Evolutionary conservation across 768 basidiomycete species (phyloP).

Genomic region (Xerocomus spinulosus): DNA sequence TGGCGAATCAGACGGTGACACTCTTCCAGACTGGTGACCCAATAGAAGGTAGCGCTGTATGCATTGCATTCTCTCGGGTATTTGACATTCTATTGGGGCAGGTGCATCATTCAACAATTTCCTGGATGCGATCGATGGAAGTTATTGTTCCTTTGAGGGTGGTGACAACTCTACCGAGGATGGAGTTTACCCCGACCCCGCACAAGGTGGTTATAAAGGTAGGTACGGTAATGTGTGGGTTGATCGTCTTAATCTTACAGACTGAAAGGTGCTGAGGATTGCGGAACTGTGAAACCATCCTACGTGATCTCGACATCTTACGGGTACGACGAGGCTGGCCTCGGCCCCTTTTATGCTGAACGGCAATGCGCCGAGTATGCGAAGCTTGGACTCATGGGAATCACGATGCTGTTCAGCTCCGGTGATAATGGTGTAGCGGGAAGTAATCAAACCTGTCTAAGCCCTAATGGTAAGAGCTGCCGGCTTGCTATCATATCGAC

Average conservation of each 20-base stretch:
- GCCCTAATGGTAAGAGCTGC: constrained; percentile 17
- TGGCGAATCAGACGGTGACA: constrained; percentile 24
- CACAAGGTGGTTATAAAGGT: constrained; percentile 12
- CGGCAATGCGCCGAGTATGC: constrained; percentile 46
- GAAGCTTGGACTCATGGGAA: constrained; percentile 38
- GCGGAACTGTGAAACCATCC: constrained; percentile 37
- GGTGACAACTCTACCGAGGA: constrained; percentile 31
- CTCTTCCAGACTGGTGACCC: constrained; percentile 34
- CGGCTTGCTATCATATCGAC: too few species aligned
- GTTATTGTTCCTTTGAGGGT: constrained; percentile 36
- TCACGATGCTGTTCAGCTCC: constrained; percentile 32
- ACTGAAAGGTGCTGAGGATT: constrained; percentile 21
- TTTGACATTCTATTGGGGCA: constrained; percentile 5
- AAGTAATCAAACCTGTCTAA: constrained; percentile 31
- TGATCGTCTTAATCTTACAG: neutral
- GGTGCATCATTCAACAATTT: constrained; percentile 36
- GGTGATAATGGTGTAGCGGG: constrained; percentile 34
- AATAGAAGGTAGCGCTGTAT: constrained; percentile 14
- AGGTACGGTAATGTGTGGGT: too few species aligned
- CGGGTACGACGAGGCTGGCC: constrained; percentile 35
- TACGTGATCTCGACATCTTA: constrained; percentile 46
- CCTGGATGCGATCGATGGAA: constrained; percentile 36
- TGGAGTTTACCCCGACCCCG: constrained; percentile 23
- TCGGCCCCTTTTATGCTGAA: constrained; percentile 34
- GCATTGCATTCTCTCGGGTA: neutral